A percentile compares a stretch with the other conserved stretches of the same genome.
phyloP scores from a whole-genome alignment of 2,329 filamentous ascomycete species.

The Cyphellophora attinorum region DNA sequence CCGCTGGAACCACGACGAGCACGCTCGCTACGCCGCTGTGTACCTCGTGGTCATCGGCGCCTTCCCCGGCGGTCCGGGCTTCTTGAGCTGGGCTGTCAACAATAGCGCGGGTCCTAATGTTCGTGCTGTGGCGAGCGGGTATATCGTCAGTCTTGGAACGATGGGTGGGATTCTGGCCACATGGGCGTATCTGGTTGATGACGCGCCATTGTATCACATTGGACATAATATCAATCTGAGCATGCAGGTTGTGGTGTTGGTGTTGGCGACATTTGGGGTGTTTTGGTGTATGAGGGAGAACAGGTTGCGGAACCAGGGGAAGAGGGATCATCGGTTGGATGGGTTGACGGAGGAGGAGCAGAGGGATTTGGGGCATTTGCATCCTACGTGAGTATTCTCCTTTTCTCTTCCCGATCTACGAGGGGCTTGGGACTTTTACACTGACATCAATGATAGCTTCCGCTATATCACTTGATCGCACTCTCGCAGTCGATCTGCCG shows the following conservation, averaged over 20 bases:
- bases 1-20: conserved; percentile 53
- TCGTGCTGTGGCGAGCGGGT: conserved; percentile 60
- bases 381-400: too few relatives aligned
- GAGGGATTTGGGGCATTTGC: conserved; percentile 23
- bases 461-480: conserved; percentile 17
- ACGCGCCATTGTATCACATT: conserved; percentile 40
- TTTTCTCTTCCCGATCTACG: too few relatives aligned
- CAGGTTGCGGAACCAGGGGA: conserved; percentile 19
- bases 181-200: conserved; percentile 21
- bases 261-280: conserved; percentile 11
- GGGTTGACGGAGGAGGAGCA: conserved; percentile 25
- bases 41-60: conserved; percentile 73
- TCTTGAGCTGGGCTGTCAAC: conserved; percentile 77
- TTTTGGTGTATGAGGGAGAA: conserved; percentile 22
- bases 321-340: conserved; percentile 19
- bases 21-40: conserved; percentile 66
- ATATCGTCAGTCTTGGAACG: conserved; percentile 72
- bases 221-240: conserved; percentile 44
- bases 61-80: conserved; percentile 83
- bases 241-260: conserved; percentile 10
- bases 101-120: conserved; percentile 55
- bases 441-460: too few relatives aligned
- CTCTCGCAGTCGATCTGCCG: too few relatives aligned
- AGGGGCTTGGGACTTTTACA: too few relatives aligned
- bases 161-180: conserved; percentile 70